A percentile compares a stretch with the other conserved stretches of the same genome.
Conservation (phyloP, 2,329 filamentous ascomycete genomes). For the Fusarium transvaalense region DNA sequence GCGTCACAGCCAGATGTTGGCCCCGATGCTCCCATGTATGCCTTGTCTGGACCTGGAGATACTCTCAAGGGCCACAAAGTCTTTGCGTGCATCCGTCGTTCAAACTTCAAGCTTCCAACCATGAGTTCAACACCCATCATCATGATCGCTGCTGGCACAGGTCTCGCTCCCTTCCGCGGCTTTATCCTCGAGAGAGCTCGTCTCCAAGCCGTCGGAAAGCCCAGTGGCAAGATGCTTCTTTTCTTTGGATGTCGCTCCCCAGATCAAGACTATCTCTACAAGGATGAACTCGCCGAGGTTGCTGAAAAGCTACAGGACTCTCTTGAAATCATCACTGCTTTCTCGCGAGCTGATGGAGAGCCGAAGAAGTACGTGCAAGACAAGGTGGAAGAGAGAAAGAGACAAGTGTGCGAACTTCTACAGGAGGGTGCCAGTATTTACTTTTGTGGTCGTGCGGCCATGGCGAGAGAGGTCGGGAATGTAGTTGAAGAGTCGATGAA, state of each 20-base stretch:
- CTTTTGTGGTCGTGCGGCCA: constrained; percentile 56
- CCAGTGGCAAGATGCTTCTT: constrained; percentile 52
- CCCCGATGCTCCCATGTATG: constrained; percentile 11
- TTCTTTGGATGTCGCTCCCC: constrained; percentile 71
- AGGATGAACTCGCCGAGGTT: constrained; percentile 52
- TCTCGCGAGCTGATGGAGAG: constrained; percentile 28
- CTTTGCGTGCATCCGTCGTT: constrained; percentile 45
- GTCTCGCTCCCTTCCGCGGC: constrained; percentile 58
- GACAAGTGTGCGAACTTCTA: constrained; percentile 49
- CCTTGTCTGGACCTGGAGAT: constrained; percentile 34
- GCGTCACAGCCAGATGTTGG: not conserved
- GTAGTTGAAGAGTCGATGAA: constrained; percentile 54
- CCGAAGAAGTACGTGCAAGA: constrained; percentile 56
- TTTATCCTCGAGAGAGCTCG: constrained; percentile 47
- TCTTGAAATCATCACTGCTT: constrained; percentile 38
- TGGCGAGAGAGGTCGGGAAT: constrained; percentile 60
- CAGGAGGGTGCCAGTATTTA: constrained; percentile 55
- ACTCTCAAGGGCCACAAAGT: constrained; percentile 33
- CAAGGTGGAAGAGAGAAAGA: constrained; percentile 49
- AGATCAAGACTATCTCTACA: constrained; percentile 68
- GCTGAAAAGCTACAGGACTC: constrained; percentile 26
- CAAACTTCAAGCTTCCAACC: constrained; percentile 61
- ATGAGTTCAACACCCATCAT: constrained; percentile 60
- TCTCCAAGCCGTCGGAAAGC: constrained; percentile 38
- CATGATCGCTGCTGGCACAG: constrained; percentile 65